These are phyloP conservation scores for Lipomyces japonicus DNA, from an alignment of 805 yeast species.

Conservation along the genomic window DNA sequence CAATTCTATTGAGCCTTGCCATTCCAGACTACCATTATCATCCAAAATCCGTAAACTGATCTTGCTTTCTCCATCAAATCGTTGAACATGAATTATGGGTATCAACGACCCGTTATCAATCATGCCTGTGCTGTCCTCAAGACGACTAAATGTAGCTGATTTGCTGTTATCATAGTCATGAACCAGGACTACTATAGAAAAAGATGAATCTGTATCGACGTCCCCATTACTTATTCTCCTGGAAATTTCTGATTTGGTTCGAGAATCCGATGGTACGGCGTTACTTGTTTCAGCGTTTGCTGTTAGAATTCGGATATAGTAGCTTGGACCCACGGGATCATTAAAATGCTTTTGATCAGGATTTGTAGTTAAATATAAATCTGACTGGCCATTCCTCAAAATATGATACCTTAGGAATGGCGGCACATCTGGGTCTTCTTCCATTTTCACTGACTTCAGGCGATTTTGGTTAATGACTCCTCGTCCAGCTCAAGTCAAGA, in stretches of 20 bases:
- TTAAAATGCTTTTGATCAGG: constrained; percentile 59
- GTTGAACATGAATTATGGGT: constrained; percentile 16
- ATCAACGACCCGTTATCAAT: constrained; percentile 3
- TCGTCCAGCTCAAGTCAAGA: too few species aligned
- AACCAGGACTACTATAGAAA: background rate
- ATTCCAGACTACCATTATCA: constrained; percentile 9
- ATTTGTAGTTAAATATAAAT: constrained; percentile 61
- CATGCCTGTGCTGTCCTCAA: background rate
- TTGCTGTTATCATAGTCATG: background rate
- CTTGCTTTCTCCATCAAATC: constrained; percentile 20
- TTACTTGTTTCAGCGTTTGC: background rate
- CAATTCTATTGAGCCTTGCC: constrained; percentile 12
- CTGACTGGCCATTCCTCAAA: constrained; percentile 47
- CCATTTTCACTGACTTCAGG: too few species aligned
- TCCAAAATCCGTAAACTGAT: constrained; percentile 15
- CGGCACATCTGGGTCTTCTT: too few species aligned
- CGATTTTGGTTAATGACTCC: too few species aligned
- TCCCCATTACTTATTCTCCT: background rate
- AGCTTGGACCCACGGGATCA: constrained; percentile 61
- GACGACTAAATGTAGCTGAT: too few species aligned
- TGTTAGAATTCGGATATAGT: constrained; percentile 45
- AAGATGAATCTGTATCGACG: constrained; percentile 13
- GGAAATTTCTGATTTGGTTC: background rate
- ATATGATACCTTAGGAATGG: constrained; percentile 54
- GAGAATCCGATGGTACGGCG: background rate